A percentile compares a stretch with the other conserved stretches of the same genome.
Conservation (phyloP, 768 basidiomycete genomes). For the Pleurotus platypus region DNA sequence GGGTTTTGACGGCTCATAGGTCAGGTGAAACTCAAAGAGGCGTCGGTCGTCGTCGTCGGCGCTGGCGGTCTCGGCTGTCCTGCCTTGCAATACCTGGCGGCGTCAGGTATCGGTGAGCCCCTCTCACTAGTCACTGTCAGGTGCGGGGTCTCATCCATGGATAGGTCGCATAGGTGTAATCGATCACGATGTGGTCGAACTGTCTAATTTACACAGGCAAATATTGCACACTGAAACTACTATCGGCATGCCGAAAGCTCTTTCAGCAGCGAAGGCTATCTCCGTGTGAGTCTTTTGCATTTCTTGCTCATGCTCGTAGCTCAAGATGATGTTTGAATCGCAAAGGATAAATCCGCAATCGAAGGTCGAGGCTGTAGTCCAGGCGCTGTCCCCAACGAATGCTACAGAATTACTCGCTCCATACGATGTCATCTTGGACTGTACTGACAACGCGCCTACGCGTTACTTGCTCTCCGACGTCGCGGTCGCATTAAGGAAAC, state of each 20-base stretch:
- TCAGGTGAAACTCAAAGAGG: constrained; percentile 73
- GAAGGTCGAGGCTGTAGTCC: constrained; percentile 49
- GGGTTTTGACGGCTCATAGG: constrained; percentile 40
- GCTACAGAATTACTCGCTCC: constrained; percentile 55
- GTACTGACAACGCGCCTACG: constrained; percentile 90
- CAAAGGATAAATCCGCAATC: constrained; percentile 73
- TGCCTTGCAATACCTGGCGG: constrained; percentile 89
- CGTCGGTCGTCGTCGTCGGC: constrained; percentile 84
- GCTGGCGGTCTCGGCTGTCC: constrained; percentile 97
- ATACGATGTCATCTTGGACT: constrained; percentile 85
- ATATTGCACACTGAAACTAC: constrained; percentile 79
- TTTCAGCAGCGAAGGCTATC: constrained; percentile 74
- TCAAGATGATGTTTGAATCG: background rate
- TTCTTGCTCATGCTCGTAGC: background rate
- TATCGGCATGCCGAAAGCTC: constrained; percentile 76
- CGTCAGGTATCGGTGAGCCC: constrained; percentile 82
- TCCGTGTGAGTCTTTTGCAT: constrained; percentile 40
- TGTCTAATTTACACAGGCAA: constrained; percentile 91
- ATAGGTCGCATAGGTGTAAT: constrained; percentile 84
- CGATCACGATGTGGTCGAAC: constrained; percentile 84
- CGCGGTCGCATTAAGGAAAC: constrained; percentile 68
- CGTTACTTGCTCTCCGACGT: constrained; percentile 92
- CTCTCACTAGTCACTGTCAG: background rate
- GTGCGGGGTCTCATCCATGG: background rate
- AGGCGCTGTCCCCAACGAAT: constrained; percentile 57